Evolutionary conservation across 164 flowering plant species (phyloP).

Genomic region (Nymphaea colorata): DNA sequence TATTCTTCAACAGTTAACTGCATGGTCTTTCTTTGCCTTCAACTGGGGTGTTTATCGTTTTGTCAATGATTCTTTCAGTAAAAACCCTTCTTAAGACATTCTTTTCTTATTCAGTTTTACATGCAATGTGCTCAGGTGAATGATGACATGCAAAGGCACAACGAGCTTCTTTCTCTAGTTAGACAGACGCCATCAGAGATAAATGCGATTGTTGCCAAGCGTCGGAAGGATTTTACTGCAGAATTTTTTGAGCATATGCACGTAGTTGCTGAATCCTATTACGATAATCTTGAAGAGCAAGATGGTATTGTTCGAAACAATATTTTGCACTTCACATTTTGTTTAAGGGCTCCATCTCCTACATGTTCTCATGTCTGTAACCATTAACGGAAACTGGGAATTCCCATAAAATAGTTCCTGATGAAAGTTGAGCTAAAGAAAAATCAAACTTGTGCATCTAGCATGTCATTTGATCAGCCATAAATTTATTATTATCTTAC

Average conservation of each 20-base stretch:
- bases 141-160: conserved; percentile 73
- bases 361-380: background rate
- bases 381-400: background rate
- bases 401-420: too few species aligned
- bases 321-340: background rate
- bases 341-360: background rate
- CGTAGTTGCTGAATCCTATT: conserved; percentile 65
- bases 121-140: conserved; percentile 42
- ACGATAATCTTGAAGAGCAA: conserved; percentile 57
- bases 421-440: too few species aligned
- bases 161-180: conserved; percentile 60
- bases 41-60: too few species aligned
- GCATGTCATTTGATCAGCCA: too few species aligned
- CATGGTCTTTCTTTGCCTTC: too few species aligned
- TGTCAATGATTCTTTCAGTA: too few species aligned
- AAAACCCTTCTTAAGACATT: background rate
- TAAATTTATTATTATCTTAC: too few species aligned
- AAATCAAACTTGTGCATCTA: too few species aligned
- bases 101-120: background rate
- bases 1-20: too few species aligned
- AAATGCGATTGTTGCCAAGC: conserved; percentile 49
- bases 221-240: conserved; percentile 85
- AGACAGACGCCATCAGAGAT: conserved; percentile 37
- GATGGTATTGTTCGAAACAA: conserved; percentile 33
- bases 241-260: conserved; percentile 84